Conservation (phyloP, 2,329 filamentous ascomycete genomes). For the Talaromyces piceae region DNA sequence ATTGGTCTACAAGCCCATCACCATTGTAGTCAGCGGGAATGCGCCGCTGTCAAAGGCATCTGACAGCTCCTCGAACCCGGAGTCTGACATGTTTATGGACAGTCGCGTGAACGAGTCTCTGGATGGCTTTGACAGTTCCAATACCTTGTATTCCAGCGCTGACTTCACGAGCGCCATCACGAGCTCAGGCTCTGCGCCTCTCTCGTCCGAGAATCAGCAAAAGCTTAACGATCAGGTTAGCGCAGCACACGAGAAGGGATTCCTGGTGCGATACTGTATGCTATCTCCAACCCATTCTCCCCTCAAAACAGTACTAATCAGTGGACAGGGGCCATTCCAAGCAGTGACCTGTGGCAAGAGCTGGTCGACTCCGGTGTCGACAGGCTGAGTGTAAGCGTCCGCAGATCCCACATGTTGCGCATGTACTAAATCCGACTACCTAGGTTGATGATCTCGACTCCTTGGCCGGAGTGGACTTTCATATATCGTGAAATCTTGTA, state of each 20-base stretch:
- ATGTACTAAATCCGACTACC: neutral
- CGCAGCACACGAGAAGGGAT: neutral
- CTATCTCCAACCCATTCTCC: neutral
- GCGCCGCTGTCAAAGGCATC: constrained; percentile 31
- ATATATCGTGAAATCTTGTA: neutral
- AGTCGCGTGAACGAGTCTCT: neutral
- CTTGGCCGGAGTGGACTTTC: neutral
- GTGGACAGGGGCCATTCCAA: neutral
- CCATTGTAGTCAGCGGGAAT: constrained; percentile 42
- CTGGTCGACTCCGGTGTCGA: neutral
- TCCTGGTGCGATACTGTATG: neutral
- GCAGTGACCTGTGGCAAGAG: neutral
- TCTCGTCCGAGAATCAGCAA: neutral
- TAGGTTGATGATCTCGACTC: neutral
- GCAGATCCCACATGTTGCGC: neutral
- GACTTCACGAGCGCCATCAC: neutral
- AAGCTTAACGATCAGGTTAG: neutral
- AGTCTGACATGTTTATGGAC: neutral
- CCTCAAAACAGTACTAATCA: neutral
- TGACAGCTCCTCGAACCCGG: neutral
- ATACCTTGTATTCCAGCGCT: neutral
- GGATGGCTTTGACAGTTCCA: neutral
- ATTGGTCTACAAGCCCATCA: constrained; percentile 34
- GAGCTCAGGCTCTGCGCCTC: neutral
- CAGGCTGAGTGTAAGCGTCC: neutral